phyloP scores from a whole-genome alignment of 1,284 basidiomycete species.

The Termitomyces sp. region DNA sequence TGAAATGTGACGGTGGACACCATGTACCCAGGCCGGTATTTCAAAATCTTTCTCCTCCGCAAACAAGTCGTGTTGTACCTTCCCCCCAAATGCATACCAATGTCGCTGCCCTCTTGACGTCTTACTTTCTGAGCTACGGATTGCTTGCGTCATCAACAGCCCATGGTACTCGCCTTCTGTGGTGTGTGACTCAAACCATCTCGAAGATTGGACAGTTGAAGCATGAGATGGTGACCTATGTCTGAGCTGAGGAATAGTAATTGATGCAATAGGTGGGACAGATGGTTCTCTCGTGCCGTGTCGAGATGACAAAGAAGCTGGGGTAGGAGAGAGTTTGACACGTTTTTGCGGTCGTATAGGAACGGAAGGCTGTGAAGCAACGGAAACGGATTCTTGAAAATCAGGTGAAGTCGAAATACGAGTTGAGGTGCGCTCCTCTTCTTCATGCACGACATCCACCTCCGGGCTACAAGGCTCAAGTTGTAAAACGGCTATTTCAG shows the following conservation, averaged over 20 bases:
- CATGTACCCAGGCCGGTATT: constrained; percentile 24
- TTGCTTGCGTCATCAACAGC: constrained; percentile 44
- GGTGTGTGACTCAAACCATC: constrained; percentile 16
- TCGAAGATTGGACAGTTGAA: constrained; percentile 15
- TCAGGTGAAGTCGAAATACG: constrained; percentile 7
- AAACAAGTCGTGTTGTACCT: constrained; percentile 24
- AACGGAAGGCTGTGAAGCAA: neutral
- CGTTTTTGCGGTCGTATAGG: constrained; percentile 17
- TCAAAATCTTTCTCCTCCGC: constrained; percentile 25
- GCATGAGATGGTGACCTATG: constrained; percentile 19
- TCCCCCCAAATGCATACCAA: constrained; percentile 50
- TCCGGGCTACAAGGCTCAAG: constrained; percentile 12
- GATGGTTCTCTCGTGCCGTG: constrained; percentile 17
- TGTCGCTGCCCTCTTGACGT: constrained; percentile 49
- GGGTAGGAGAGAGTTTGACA: constrained; percentile 11
- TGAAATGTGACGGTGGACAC: neutral
- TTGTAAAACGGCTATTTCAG: constrained; percentile 19
- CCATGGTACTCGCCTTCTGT: constrained; percentile 22
- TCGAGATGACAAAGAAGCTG: constrained; percentile 8
- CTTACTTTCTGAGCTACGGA: constrained; percentile 41
- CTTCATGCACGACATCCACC: neutral
- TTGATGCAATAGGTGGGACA: constrained; percentile 25
- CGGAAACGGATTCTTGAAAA: constrained; percentile 3
- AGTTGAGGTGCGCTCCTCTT: constrained; percentile 2
- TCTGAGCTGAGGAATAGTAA: constrained; percentile 16